Evolutionary conservation across 768 basidiomycete species (phyloP).

Genomic region (Hebeloma cylindrosporum): DNA sequence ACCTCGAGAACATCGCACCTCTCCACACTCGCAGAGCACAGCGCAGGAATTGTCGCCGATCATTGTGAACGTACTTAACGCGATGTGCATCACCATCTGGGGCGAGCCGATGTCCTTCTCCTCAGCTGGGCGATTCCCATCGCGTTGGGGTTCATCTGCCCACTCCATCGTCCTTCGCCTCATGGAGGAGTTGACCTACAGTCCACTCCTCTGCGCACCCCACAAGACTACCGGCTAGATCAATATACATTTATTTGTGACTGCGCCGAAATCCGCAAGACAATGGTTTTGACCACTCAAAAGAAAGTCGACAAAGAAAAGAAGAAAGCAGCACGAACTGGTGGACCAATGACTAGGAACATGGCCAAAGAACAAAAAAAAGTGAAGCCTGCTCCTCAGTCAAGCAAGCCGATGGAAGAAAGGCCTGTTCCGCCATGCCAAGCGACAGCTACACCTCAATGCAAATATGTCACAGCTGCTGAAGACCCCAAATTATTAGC

Average conservation of each 20-base stretch:
- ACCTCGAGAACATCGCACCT: conserved; percentile 13
- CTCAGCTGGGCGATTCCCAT: too few relatives aligned
- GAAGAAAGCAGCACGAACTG: not conserved
- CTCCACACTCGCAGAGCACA: conserved; percentile 9
- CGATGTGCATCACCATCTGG: not conserved
- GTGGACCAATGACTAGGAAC: not conserved
- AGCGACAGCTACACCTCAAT: conserved; percentile 5
- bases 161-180: too few relatives aligned
- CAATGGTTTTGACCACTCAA: not conserved
- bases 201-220: too few relatives aligned
- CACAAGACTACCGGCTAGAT: too few relatives aligned
- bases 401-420: not conserved
- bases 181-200: too few relatives aligned
- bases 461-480: conserved; percentile 9
- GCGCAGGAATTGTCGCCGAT: not conserved
- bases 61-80: not conserved
- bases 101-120: conserved; percentile 1
- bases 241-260: too few relatives aligned
- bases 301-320: conserved; percentile 5
- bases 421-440: not conserved
- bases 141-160: too few relatives aligned
- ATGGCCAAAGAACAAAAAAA: not conserved
- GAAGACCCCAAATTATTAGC: conserved; percentile 12
- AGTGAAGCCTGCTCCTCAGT: too few relatives aligned
- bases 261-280: too few relatives aligned